Base-by-base conservation (phyloP, 2,329 filamentous ascomycete genomes). In the Colletotrichum chlorophyti region DNA sequence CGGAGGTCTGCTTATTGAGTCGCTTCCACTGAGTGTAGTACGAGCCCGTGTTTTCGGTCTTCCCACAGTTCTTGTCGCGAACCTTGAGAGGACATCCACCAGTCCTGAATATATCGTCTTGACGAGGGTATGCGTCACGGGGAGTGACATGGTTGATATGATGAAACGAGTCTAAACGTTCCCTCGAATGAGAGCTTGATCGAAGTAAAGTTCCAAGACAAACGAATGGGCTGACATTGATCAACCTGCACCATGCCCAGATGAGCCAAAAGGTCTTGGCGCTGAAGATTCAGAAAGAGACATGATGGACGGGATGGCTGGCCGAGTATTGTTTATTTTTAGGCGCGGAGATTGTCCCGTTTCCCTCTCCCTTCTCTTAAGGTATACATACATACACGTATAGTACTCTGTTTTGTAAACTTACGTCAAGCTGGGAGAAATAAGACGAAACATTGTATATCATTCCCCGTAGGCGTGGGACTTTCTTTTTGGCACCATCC, bases 311-410 rank as follows among this genome's bases (percentile, higher is more conserved):
- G 26, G 4, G 10, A 35, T 21, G 4, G 14, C 8, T n/a, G n/a
- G n/a, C n/a, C n/a, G n/a, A n/a, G 12, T 14, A 29, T 14, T 11
- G 23, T 15, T 14, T 53, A 53, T 58, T 58, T 47, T 53, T 58
- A 53, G 34, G n/a, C 27, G n/a, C 11, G 21, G 29, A 29, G 9
- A 10, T 26, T 17, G 38, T 12, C 10, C 48, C n/a, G 48, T 12
- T 19, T 3, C n/a, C 7, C 21, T 17, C 19, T 8, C 35, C 3
- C n/a, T n/a, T n/a, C n/a, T n/a, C n/a, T n/a, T n/a, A 10, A 35
- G 11, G 15, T 14, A 0, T 2, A 49, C 11, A 21, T 9, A n/a
- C n/a, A n/a, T n/a, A n/a, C 11, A 15, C 21, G 24, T 19, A 27
- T 11, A 21, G 21, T 26, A 26, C 21, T 42, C 37, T 34, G 31